Conservation (phyloP, 768 basidiomycete species). For the Rhizopogon rudus region DNA sequence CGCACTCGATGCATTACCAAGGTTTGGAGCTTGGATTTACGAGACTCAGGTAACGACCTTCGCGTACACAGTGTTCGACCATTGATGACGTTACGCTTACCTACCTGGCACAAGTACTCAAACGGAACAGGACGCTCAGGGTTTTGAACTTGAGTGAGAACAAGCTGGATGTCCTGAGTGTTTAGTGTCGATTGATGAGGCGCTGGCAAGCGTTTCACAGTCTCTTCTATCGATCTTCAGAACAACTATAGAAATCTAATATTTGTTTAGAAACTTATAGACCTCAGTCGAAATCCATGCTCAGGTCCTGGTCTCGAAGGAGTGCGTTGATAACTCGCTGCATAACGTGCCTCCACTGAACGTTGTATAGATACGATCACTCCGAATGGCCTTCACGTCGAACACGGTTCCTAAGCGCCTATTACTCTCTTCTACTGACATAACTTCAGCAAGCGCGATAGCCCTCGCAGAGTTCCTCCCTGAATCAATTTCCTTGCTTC, state of each 20-base stretch:
- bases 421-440: slow-evolving; percentile 79
- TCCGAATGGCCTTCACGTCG: slow-evolving; percentile 92
- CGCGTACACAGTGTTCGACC: slow-evolving; percentile 39
- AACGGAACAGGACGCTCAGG: too few species aligned
- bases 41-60: slow-evolving; percentile 74
- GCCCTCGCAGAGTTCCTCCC: slow-evolving; percentile 95
- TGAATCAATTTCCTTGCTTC: slow-evolving; percentile 79
- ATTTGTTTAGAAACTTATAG: slow-evolving; percentile 86
- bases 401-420: slow-evolving; percentile 83
- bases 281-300: slow-evolving; percentile 90
- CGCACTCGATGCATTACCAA: slow-evolving; percentile 81
- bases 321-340: slow-evolving; percentile 41
- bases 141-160: slow-evolving; percentile 94
- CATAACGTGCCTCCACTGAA: not conserved
- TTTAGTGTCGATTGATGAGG: slow-evolving; percentile 79
- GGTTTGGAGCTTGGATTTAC: slow-evolving; percentile 87
- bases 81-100: slow-evolving; percentile 32
- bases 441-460: slow-evolving; percentile 85
- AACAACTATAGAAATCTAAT: slow-evolving; percentile 77
- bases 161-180: slow-evolving; percentile 76
- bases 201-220: slow-evolving; percentile 53
- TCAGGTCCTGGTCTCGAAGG: slow-evolving; percentile 87
- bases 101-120: slow-evolving; percentile 92
- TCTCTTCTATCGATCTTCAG: not conserved
- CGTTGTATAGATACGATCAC: slow-evolving; percentile 62